Evolutionary conservation across 1,284 basidiomycete species (phyloP), one percentile per base, ranked within the genome.

Genomic region (Ustilago nuda): DNA sequence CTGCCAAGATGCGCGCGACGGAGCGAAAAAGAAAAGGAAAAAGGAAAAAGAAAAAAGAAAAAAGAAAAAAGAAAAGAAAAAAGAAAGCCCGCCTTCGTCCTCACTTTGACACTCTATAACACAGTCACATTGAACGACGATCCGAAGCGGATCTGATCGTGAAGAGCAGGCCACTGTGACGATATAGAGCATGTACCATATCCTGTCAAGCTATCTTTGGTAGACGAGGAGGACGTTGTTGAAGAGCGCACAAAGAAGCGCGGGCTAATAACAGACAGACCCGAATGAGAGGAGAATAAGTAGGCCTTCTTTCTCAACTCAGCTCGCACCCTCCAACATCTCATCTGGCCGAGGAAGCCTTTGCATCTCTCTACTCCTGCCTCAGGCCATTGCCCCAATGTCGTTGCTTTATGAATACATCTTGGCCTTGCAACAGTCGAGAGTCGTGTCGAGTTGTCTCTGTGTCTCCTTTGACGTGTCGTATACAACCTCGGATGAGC

Each of bases 1-100:
- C 8, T 48, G 45, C 45, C 45, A 19, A 48, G 45, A 30, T 48
- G 45, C 45, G 45, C 45, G n/a, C 27, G 19, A 48, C n/a, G 39
- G 39, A 41, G n/a, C 39, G 39, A 2, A 27, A 3, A 27, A 8
- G 19, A 32, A 19, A 37, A 13, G 6, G 3, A 37, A 13, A 37
- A 19, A 19, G 19, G n/a, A n/a, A 19, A 19, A 19, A 19, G 19
- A 19, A 19, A 19, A 19, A 19, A 19, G 19, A 19, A 19, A 19
- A 19, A 19, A 19, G 19, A 19, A 19, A 19, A 19, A 19, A 37
- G 36, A 27, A 27, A 27, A 27, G 3, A 27, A 8, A 32, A 19
- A 37, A 13, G 6, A 13, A 13, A 37, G 36, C 36, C 9, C 36
- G 36, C 36, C 9, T 13, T 17, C 11, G 9, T 41, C n/a, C 17